A percentile compares a stretch with the other conserved stretches of the same genome.
phyloP scores from a whole-genome alignment of 1,139 yeast species.

The Hansenula sp. region DNA sequence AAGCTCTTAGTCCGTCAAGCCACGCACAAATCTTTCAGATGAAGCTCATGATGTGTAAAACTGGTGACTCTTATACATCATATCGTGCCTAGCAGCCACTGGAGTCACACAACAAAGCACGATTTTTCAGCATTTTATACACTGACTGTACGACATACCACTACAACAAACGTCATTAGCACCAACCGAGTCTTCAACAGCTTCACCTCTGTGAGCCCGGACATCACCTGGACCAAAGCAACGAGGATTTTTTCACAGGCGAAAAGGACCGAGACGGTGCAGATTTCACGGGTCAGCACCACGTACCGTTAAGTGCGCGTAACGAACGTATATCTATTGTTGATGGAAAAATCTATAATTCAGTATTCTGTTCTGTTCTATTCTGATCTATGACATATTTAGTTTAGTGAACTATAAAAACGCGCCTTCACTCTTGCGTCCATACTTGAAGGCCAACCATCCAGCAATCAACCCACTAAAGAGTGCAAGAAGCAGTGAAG shows the following conservation, averaged over 20 bases:
- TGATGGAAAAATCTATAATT: no score
- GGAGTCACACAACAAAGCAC: no score
- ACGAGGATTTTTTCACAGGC: not conserved
- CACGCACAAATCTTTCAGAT: not conserved
- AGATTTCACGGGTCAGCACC: no score
- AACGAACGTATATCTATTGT: no score
- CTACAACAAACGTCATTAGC: not conserved
- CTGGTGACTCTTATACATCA: not conserved
- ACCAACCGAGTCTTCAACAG: not conserved
- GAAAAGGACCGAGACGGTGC: not conserved
- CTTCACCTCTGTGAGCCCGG: not conserved
- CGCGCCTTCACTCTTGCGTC: not conserved
- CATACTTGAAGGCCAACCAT: not conserved
- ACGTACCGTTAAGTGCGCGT: not conserved
- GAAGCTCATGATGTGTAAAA: conserved; percentile 1
- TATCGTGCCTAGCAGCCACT: not conserved
- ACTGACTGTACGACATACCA: no score
- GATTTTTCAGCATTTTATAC: no score
- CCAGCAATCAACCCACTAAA: not conserved
- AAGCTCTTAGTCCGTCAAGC: not conserved
- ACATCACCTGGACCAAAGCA: not conserved
- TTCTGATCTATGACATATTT: no score
- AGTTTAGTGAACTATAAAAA: no score
- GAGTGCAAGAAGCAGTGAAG: not conserved
- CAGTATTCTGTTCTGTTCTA: no score